phyloP scores from a whole-genome alignment of 2,329 filamentous ascomycete species.

The Neospermospora avenae region DNA sequence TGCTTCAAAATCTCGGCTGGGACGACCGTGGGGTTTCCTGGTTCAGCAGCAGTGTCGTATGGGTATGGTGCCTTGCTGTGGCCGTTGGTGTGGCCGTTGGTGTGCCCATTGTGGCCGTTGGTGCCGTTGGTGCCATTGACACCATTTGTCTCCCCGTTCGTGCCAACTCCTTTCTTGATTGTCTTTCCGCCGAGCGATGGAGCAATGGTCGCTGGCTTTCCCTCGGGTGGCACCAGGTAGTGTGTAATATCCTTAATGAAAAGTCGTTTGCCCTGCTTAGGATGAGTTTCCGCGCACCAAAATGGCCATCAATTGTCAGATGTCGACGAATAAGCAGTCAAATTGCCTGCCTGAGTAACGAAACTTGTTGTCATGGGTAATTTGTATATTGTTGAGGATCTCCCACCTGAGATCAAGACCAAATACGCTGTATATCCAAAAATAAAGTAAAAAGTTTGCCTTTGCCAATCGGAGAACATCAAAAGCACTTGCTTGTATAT shows the following conservation, averaged over 20 bases:
- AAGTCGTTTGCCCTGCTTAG: conserved; percentile 73
- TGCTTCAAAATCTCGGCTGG: conserved; percentile 69
- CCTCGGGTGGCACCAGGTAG: conserved; percentile 78
- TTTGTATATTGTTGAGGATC: background rate
- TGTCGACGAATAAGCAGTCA: background rate
- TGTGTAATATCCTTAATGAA: conserved; percentile 99
- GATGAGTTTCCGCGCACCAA: conserved; percentile 39
- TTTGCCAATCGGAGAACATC: background rate
- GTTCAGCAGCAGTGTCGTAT: conserved; percentile 56
- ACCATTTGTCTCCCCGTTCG: conserved; percentile 29
- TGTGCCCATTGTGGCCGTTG: conserved; percentile 32
- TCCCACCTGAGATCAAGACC: background rate
- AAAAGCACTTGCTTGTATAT: background rate
- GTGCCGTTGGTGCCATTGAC: conserved; percentile 17
- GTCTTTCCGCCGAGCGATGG: conserved; percentile 59
- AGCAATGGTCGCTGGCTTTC: conserved; percentile 65
- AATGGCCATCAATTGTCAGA: background rate
- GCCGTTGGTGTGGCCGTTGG: conserved; percentile 30
- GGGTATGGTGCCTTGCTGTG: conserved; percentile 48
- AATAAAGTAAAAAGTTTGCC: too few species aligned
- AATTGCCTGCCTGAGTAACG: background rate
- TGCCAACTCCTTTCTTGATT: conserved; percentile 34
- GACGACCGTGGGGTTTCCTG: conserved; percentile 79
- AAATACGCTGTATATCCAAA: background rate
- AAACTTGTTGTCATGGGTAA: background rate